A percentile compares a stretch with the other conserved stretches of the same genome.
Evolutionary conservation across 352 stramenopile species (phyloP).

Genomic region (Pythium rhizo-oryzae): DNA sequence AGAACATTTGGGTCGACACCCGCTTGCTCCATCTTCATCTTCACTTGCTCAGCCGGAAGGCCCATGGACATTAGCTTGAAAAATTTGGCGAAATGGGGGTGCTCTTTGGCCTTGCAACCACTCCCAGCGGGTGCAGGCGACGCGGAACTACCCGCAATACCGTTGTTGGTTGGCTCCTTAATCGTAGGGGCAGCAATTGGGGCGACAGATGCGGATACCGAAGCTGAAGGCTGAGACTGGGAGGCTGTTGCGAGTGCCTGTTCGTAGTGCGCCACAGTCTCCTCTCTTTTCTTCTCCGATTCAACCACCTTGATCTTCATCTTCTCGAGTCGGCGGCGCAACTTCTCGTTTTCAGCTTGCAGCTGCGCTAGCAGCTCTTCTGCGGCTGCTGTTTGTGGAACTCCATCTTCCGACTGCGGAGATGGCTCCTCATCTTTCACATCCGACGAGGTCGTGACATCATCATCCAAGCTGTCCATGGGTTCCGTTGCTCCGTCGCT

Average conservation of each 20-base stretch:
- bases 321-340: conserved; percentile 72
- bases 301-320: conserved; percentile 70
- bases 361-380: conserved; percentile 51
- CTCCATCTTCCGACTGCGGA: conserved; percentile 29
- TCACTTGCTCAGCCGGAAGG: conserved; percentile 77
- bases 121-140: conserved; percentile 14
- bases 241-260: conserved; percentile 28
- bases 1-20: conserved; percentile 69
- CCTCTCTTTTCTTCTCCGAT: conserved; percentile 48
- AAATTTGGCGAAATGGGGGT: conserved; percentile 79
- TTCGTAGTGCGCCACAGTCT: conserved; percentile 56
- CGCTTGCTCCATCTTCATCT: conserved; percentile 85
- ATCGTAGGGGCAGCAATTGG: conserved; percentile 20
- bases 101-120: conserved; percentile 62
- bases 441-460: conserved; percentile 36
- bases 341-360: conserved; percentile 78
- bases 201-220: conserved; percentile 6
- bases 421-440: conserved; percentile 42
- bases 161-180: conserved; percentile 19
- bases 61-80: conserved; percentile 88
- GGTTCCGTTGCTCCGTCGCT: conserved; percentile 58
- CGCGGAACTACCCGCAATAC: conserved; percentile 22
- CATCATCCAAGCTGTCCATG: conserved; percentile 63
- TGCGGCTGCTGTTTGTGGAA: conserved; percentile 28
- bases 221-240: conserved; percentile 8